These are phyloP conservation scores for Heritiera littoralis DNA, from an alignment of 345 rosid genomes.

Conservation along the genomic window DNA sequence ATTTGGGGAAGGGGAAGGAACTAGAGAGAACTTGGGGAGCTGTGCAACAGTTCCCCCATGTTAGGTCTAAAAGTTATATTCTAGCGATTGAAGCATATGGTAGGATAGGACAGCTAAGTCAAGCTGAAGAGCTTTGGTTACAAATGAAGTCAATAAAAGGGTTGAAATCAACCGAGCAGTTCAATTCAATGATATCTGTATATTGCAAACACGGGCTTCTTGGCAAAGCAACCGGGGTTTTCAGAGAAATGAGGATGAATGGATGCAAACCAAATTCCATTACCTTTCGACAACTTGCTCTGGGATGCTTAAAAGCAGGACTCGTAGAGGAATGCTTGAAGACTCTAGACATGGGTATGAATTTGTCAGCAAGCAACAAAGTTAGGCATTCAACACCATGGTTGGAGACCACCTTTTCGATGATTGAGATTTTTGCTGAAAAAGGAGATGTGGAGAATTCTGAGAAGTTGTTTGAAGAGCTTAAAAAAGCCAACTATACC, in stretches of 20 bases:
- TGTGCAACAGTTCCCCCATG: constrained; percentile 56
- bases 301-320: constrained; percentile 78
- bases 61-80: constrained; percentile 63
- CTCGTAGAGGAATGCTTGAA: constrained; percentile 65
- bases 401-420: constrained; percentile 82
- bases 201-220: constrained; percentile 65
- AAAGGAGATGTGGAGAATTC: constrained; percentile 69
- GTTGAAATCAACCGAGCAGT: constrained; percentile 67
- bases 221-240: constrained; percentile 58
- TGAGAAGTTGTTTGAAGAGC: constrained; percentile 75
- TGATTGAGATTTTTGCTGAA: constrained; percentile 70
- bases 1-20: constrained; percentile 61
- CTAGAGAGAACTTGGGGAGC: constrained; percentile 63
- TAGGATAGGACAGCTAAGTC: constrained; percentile 49
- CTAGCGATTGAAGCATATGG: constrained; percentile 81
- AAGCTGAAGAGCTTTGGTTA: constrained; percentile 80
- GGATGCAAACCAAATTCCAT: constrained; percentile 78
- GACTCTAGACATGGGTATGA: constrained; percentile 58
- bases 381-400: constrained; percentile 74
- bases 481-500: constrained; percentile 61
- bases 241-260: constrained; percentile 58
- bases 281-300: constrained; percentile 76
- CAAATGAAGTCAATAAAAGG: constrained; percentile 66
- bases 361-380: constrained; percentile 45
- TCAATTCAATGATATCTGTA: constrained; percentile 71